A percentile compares a stretch with the other conserved stretches of the same genome.
Evolutionary conservation across 257 asterid genomes (phyloP).

Genomic region (Plantago elongata): DNA sequence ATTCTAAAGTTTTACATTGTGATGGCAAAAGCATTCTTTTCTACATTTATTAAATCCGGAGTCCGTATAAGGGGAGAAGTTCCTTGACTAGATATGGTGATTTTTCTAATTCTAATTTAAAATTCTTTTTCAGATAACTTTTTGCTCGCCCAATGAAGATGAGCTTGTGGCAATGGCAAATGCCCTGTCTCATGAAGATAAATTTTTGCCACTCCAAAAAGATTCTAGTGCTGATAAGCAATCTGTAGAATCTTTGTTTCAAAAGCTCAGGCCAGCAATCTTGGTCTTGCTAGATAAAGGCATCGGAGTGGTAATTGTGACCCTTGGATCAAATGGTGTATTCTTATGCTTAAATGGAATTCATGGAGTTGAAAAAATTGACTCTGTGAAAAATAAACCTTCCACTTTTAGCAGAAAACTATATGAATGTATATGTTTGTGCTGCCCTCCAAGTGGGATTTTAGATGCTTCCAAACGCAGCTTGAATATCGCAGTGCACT

Average conservation of each 20-base stretch:
- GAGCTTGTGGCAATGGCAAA: conserved; percentile 97
- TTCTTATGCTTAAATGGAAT: conserved; percentile 57
- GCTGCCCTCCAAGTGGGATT: conserved; percentile 40
- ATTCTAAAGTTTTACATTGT: not conserved
- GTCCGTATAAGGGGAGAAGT: not conserved
- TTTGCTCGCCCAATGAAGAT: conserved; percentile 87
- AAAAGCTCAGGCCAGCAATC: conserved; percentile 66
- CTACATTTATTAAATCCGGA: not conserved
- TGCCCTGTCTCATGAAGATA: conserved; percentile 42
- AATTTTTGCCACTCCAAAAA: conserved; percentile 40
- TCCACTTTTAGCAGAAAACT: conserved; percentile 36
- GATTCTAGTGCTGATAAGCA: conserved; percentile 18
- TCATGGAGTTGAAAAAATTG: conserved; percentile 25
- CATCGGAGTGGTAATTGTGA: conserved; percentile 61
- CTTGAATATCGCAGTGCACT: conserved; percentile 47
- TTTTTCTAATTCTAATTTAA: conserved; percentile 11
- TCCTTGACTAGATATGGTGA: not conserved
- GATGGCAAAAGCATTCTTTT: not conserved
- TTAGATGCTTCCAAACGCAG: conserved; percentile 25
- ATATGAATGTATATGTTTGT: conserved; percentile 37
- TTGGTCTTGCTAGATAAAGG: conserved; percentile 76
- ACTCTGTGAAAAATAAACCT: conserved; percentile 19
- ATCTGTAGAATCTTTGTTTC: conserved; percentile 47
- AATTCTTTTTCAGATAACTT: conserved; percentile 50
- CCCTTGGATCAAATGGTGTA: conserved; percentile 77